A percentile compares a stretch with the other conserved stretches of the same genome.
phyloP scores from a whole-genome alignment of 257 asterid species.

The Solanum corneliomulleri region DNA sequence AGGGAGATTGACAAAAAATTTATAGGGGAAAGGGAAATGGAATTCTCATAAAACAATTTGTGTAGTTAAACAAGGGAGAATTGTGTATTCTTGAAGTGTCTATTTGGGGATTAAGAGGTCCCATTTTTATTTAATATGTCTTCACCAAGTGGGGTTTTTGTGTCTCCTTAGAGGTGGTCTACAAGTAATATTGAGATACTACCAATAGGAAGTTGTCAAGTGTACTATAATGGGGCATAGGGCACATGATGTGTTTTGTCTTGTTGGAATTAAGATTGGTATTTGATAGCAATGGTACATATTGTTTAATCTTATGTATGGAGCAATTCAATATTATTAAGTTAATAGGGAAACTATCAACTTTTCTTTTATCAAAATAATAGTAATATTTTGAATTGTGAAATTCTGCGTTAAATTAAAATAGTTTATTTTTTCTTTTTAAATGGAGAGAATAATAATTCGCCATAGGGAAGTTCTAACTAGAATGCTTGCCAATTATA shows the following conservation, averaged over 20 bases:
- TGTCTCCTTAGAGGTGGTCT: constrained; percentile 5
- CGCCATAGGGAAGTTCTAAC: no score
- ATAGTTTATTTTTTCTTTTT: no score
- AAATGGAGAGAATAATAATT: no score
- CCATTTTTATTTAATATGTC: background rate
- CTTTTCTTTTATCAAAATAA: no score
- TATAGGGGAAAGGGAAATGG: background rate
- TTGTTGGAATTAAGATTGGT: background rate
- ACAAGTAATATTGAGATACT: background rate
- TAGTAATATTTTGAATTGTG: no score
- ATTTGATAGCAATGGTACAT: background rate
- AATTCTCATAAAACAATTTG: background rate
- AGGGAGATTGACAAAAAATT: background rate
- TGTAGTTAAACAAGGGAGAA: constrained; percentile 10
- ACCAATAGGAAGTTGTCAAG: background rate
- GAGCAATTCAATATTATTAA: background rate
- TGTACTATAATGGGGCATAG: background rate
- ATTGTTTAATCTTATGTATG: background rate
- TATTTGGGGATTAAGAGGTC: background rate
- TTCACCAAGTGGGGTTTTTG: background rate
- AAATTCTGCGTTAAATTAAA: no score
- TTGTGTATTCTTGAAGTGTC: background rate
- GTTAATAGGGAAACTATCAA: background rate
- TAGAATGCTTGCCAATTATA: background rate
- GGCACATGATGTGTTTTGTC: background rate